Evolutionary conservation across 2,329 filamentous ascomycete genomes (phyloP).

Genomic region (Fusarium pseudograminearum): DNA sequence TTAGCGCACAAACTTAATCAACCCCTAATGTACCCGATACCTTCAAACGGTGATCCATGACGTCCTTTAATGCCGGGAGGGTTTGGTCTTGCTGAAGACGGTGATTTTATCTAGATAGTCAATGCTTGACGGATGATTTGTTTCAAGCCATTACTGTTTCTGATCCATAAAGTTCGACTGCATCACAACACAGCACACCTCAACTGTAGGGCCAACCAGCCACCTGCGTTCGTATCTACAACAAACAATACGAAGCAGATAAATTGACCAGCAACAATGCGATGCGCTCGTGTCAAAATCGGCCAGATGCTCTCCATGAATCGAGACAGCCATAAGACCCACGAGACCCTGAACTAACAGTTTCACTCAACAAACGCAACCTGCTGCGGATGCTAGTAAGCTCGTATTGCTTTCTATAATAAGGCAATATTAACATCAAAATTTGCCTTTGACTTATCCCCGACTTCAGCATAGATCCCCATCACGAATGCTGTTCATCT

Average conservation of each 20-base stretch:
- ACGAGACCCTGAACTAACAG: neutral
- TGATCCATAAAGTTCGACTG: neutral
- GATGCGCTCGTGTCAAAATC: neutral
- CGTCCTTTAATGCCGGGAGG: constrained; percentile 14
- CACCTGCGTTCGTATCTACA: neutral
- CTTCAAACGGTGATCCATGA: constrained; percentile 25
- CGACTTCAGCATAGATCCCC: constrained; percentile 21
- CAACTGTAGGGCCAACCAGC: neutral
- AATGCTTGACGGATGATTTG: constrained; percentile 6
- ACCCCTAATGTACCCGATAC: constrained; percentile 18
- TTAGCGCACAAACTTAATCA: constrained; percentile 38
- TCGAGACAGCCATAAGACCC: neutral
- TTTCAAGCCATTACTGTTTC: constrained; percentile 3
- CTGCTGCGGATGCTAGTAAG: neutral
- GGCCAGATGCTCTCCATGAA: neutral
- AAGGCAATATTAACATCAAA: constrained; percentile 11
- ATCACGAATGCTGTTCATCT: constrained; percentile 18
- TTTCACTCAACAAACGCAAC: neutral
- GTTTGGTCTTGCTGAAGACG: neutral
- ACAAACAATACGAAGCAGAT: neutral
- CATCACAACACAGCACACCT: neutral
- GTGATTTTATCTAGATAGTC: neutral
- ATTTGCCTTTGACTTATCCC: constrained; percentile 9
- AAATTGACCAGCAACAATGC: neutral
- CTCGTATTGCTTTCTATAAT: constrained; percentile 14